Evolutionary conservation across 2,329 filamentous ascomycete genomes (phyloP), one percentile per base, ranked within the genome.

Genomic region (Trichoderma sp.): DNA sequence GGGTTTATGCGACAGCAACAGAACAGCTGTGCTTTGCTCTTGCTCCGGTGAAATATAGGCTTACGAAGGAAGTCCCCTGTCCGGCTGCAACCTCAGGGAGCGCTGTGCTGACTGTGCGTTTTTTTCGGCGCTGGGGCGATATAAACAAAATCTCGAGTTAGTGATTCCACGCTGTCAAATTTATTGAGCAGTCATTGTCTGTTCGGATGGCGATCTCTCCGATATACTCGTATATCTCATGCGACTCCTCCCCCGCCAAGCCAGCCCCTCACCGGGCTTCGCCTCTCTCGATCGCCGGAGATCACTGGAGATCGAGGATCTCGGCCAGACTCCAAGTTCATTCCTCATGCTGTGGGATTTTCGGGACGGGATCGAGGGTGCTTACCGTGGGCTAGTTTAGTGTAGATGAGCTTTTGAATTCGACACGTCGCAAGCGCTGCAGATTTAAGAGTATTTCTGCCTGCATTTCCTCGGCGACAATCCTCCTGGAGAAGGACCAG

Each of bases 231-330:
- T 24, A 53, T 29, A 59, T 52, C 40, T 29, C 64, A 21, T 31
- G 27, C 33, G 29, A 10, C 35, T 27, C 31, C 40, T 55, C 21
- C 53, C 29, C 37, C 13, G 27, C 55, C 21, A 14, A 59, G 64
- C 33, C 55, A 58, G 35, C 63, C 64, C 64, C 64, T 67, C 64
- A 67, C 49, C 55, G 33, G 58, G 16, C 21, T 24, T 47, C 37
- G 52, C 62, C 35, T 57, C 62, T 57, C 62, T 56, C 52, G 53
- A 66, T 67, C 53, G 40, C 53, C 63, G 40, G 55, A 14, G 55
- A 66, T 49, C 63, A 52, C 14, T 11, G 49, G 5, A 40, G 64
- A 67, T 67, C 64, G 55, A 67, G 27, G 55, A 67, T 67, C 55
- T 59, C 29, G 64, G 52, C 33, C 33, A 37, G 29, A 7, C 55